These are phyloP conservation scores for Wickerhamomyces sp. DNA, from an alignment of 1,139 yeast genomes.

Conservation along the genomic window DNA sequence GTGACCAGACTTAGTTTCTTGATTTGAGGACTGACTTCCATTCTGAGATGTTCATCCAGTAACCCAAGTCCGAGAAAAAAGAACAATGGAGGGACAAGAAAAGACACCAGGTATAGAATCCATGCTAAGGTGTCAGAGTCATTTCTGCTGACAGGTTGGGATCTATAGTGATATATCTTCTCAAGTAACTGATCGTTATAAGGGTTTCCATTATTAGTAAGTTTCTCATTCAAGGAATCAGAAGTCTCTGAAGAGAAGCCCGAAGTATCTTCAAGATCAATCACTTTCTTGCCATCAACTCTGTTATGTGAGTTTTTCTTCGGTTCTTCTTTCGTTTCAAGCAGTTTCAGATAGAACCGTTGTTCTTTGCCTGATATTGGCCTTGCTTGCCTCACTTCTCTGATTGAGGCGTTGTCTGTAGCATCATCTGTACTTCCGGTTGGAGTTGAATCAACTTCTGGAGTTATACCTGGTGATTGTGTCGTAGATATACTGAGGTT, in stretches of 20 bases:
- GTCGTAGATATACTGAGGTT: background rate
- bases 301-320: background rate
- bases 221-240: background rate
- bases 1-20: conserved; percentile 9
- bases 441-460: background rate
- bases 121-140: conserved; percentile 3
- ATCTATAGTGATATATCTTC: conserved; percentile 11
- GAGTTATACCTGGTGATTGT: background rate
- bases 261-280: background rate
- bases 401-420: background rate
- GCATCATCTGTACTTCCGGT: background rate
- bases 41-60: conserved; percentile 6
- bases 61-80: conserved; percentile 14
- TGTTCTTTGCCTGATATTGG: background rate
- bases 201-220: background rate
- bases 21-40: conserved; percentile 3
- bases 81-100: conserved; percentile 14
- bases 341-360: background rate
- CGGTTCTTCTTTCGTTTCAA: background rate
- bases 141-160: conserved; percentile 1
- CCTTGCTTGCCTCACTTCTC: background rate
- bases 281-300: background rate
- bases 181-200: conserved; percentile 10
- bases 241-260: background rate
- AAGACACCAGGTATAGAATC: conserved; percentile 10